Percentiles rank a stretch among this genome's conserved stretches.
Conservation (phyloP, 169 alveolate species). For the Cryptosporidium muris region DNA sequence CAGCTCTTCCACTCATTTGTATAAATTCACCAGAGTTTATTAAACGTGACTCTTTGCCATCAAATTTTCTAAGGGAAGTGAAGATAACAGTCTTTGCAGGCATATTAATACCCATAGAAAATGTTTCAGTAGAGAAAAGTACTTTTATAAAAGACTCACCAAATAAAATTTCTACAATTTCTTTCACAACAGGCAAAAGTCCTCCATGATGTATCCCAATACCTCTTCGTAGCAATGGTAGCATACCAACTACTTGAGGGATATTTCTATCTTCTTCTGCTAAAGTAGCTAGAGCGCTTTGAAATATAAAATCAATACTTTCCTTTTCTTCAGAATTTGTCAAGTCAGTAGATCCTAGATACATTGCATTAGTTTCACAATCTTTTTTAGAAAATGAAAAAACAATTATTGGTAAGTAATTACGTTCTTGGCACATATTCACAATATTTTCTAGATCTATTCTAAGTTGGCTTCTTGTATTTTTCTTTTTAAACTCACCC, state of each 20-base stretch:
- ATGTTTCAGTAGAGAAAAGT: slow-evolving; percentile 96
- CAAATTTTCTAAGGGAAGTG: slow-evolving; percentile 93
- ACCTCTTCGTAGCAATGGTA: slow-evolving; percentile 92
- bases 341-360: slow-evolving; percentile 84
- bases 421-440: slow-evolving; percentile 89
- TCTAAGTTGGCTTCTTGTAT: slow-evolving; percentile 61
- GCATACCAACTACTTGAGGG: slow-evolving; percentile 91
- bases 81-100: slow-evolving; percentile 98
- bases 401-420: slow-evolving; percentile 94
- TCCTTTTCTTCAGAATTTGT: slow-evolving; percentile 87
- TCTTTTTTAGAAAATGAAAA: slow-evolving; percentile 97
- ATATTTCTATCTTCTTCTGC: slow-evolving; percentile 94
- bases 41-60: slow-evolving; percentile 91
- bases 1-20: slow-evolving; percentile 97
- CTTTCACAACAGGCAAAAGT: slow-evolving; percentile 95
- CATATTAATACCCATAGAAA: slow-evolving; percentile 98
- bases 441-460: slow-evolving; percentile 92
- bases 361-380: slow-evolving; percentile 94
- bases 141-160: slow-evolving; percentile 94
- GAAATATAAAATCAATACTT: slow-evolving; percentile 90
- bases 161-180: slow-evolving; percentile 95
- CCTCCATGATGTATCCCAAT: slow-evolving; percentile 99
- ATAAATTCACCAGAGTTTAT: slow-evolving; percentile 95
- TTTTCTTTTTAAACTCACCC: slow-evolving; percentile 19
- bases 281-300: slow-evolving; percentile 95